phyloP scores from a whole-genome alignment of 306 rosid species.

The Elaeagnus macrophylla region DNA sequence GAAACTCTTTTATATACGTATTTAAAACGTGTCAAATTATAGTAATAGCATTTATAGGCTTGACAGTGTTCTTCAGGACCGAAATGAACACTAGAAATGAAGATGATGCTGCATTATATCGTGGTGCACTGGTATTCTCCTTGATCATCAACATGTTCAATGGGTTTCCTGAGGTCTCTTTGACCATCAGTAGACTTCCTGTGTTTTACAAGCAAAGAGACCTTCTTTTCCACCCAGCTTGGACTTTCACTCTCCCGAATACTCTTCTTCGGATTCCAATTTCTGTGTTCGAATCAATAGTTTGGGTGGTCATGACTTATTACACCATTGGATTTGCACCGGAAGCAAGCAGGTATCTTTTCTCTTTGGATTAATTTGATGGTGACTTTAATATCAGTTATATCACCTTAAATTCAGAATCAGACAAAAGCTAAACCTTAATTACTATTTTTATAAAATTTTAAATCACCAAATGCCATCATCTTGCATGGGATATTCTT shows the following conservation, averaged over 20 bases:
- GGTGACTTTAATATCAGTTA: no score
- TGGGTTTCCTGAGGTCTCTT: constrained; percentile 60
- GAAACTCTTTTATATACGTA: constrained; percentile 62
- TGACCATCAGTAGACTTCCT: constrained; percentile 74
- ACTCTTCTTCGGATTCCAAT: constrained; percentile 53
- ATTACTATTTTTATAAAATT: no score
- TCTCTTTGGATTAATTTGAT: background rate
- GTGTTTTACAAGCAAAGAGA: constrained; percentile 90
- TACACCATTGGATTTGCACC: constrained; percentile 52
- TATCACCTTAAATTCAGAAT: no score
- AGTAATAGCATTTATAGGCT: constrained; percentile 33
- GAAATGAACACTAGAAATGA: constrained; percentile 45
- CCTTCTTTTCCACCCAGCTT: constrained; percentile 79
- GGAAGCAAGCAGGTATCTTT: constrained; percentile 41
- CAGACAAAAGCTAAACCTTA: no score
- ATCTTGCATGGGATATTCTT: background rate
- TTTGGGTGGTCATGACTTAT: constrained; percentile 46
- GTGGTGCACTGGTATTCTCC: constrained; percentile 60
- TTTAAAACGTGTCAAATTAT: constrained; percentile 56
- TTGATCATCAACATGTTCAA: constrained; percentile 67
- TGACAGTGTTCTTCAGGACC: constrained; percentile 62
- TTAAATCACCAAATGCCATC: no score
- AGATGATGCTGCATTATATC: constrained; percentile 43
- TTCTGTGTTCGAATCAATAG: constrained; percentile 44
- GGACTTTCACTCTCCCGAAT: constrained; percentile 82